Base-by-base conservation (phyloP, 2,329 filamentous ascomycete genomes). In the Gnomoniopsis smithogilvyi region DNA sequence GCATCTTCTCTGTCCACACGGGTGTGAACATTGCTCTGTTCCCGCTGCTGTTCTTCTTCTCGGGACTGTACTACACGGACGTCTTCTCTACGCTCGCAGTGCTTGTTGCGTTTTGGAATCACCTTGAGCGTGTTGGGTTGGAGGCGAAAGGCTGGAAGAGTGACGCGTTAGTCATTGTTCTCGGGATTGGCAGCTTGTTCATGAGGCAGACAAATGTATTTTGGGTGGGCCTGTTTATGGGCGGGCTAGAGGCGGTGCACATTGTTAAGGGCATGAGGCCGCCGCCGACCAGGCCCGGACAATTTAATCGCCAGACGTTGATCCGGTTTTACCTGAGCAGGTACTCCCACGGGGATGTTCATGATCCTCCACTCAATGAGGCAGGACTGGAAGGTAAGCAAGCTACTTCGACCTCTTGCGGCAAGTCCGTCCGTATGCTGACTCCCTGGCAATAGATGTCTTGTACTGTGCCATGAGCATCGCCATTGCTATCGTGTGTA, bases 191-290 rank as follows among this genome's bases (percentile, higher is more conserved):
- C 1, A 80, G 91, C 1, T 78, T 99, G 21, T 76, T 83, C 2
- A 95, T 96, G 78, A 82, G 95, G 24, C 95, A 99, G 73, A 99
- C 95, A 0, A 99, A 99, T 67, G 89, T 98, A 58, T 96, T 99
- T 70, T 99, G 95, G 95, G 87, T 93, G 0, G 88, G 91, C 1
- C 78, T 93, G 0, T 92, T 90, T 67, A 84, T 92, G 67, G 89
- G 89, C 21, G 87, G 82, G 6, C 62, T 85, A 46, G 81, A 88
- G 70, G 74, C 76, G 47, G 72, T 85, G 2, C 78, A 81, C 64
- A 78, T 74, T 19, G 73, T 84, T 60, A 83, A 79, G 67, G 72
- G 66, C 3, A 67, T 83, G 30, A 70, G 67, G 17, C 74, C 74
- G 0, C 59, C 67, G 21, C 64, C 66, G 0, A 69, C 68, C 2